phyloP scores from a whole-genome alignment of 176 grass and related monocot genomes.

The Lolium multiflorum region DNA sequence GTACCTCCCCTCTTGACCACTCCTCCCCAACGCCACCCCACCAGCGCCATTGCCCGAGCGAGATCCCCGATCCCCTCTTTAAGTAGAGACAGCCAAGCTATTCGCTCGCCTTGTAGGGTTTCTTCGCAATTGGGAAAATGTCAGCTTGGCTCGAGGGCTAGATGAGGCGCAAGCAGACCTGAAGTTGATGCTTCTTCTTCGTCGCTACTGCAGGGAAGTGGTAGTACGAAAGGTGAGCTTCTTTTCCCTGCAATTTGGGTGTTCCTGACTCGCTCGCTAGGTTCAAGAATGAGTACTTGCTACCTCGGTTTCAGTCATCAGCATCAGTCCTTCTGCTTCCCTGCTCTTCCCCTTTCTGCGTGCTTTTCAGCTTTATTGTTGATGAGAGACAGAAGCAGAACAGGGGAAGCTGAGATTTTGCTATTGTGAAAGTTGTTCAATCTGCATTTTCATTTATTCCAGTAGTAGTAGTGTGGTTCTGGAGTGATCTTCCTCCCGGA shows the following conservation, averaged over 20 bases:
- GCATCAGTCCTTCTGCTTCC: constrained; percentile 18
- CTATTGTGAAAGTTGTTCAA: neutral
- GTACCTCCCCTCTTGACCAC: constrained; percentile 57
- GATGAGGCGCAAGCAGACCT: neutral
- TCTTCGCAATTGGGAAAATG: neutral
- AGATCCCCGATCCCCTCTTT: constrained; percentile 35
- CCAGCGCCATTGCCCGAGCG: constrained; percentile 34
- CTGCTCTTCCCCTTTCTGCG: constrained; percentile 6
- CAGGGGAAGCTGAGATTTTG: neutral
- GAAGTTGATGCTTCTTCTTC: constrained; percentile 24
- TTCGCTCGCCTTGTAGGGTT: constrained; percentile 22
- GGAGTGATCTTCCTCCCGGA: neutral
- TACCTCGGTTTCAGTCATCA: constrained; percentile 30
- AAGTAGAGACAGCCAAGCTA: constrained; percentile 35
- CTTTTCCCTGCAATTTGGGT: constrained; percentile 29
- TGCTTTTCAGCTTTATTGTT: constrained; percentile 44
- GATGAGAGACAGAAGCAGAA: neutral
- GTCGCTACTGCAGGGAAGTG: constrained; percentile 5
- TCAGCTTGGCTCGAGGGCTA: neutral
- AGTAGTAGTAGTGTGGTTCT: neutral
- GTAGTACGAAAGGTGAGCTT: constrained; percentile 48
- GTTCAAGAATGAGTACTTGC: constrained; percentile 42
- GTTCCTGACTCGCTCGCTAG: constrained; percentile 10
- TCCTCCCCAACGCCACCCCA: constrained; percentile 32
- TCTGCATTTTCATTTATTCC: neutral